phyloP scores from a whole-genome alignment of 805 yeast genomes.

The Saccharomycodes ludwigii region DNA sequence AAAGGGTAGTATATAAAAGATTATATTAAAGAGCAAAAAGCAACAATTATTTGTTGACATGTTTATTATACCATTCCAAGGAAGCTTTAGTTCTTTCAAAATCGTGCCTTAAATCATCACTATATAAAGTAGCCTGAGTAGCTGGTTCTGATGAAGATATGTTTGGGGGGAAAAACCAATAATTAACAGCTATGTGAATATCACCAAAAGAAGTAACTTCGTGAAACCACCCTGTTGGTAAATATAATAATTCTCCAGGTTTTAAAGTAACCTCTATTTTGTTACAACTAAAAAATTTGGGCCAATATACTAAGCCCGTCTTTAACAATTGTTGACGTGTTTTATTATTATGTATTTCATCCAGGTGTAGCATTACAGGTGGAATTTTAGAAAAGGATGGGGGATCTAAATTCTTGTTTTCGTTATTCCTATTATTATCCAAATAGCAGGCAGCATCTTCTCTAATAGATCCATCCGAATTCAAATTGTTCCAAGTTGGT shows the following conservation, averaged over 20 bases:
- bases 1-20: too few relatives aligned
- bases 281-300: conserved; percentile 30
- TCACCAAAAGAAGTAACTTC: conserved; percentile 58
- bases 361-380: conserved; percentile 47
- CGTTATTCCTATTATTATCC: conserved; percentile 20
- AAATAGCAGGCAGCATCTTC: conserved; percentile 37
- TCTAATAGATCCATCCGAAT: conserved; percentile 50
- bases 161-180: conserved; percentile 65
- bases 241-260: conserved; percentile 55
- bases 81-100: conserved; percentile 31
- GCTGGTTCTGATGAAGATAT: not conserved
- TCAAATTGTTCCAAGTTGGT: conserved; percentile 48
- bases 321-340: conserved; percentile 19
- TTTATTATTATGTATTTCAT: conserved; percentile 30
- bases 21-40: too few relatives aligned
- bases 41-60: too few relatives aligned
- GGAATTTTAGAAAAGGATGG: conserved; percentile 60
- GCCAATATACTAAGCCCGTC: conserved; percentile 33
- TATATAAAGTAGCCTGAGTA: conserved; percentile 1
- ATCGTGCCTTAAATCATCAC: conserved; percentile 24
- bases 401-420: conserved; percentile 35
- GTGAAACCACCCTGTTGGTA: conserved; percentile 78
- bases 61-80: too few relatives aligned
- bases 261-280: conserved; percentile 35
- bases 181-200: conserved; percentile 54